A percentile compares a stretch with the other conserved stretches of the same genome.
These are phyloP conservation scores for Pythium oligandrum DNA, from an alignment of 352 stramenopile genomes.

Conservation along the genomic window DNA sequence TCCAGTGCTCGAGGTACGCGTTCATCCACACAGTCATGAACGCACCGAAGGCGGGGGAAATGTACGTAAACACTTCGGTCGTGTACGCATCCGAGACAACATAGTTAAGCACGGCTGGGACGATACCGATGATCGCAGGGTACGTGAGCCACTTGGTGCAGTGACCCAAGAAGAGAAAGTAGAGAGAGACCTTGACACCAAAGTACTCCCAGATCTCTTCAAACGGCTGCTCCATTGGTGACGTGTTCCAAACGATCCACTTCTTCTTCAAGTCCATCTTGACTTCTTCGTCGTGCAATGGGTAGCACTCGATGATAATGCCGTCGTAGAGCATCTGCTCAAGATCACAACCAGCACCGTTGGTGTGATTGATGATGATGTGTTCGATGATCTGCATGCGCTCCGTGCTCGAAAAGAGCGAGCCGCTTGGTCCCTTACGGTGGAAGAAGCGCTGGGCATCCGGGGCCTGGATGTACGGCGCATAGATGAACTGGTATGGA, in stretches of 20 bases:
- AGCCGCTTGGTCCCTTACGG: slow-evolving; percentile 50
- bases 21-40: slow-evolving; percentile 91
- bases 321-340: slow-evolving; percentile 72
- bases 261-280: slow-evolving; percentile 51
- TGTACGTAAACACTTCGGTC: slow-evolving; percentile 66
- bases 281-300: slow-evolving; percentile 66
- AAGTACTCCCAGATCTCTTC: slow-evolving; percentile 83
- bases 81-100: slow-evolving; percentile 32
- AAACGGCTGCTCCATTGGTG: slow-evolving; percentile 76
- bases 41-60: slow-evolving; percentile 69
- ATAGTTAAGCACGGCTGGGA: slow-evolving; percentile 83
- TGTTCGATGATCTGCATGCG: slow-evolving; percentile 79
- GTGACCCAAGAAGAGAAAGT: slow-evolving; percentile 97
- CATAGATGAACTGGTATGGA: slow-evolving; percentile 84
- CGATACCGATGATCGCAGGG: slow-evolving; percentile 85
- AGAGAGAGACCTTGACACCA: slow-evolving; percentile 93
- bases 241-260: slow-evolving; percentile 70
- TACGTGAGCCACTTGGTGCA: slow-evolving; percentile 95
- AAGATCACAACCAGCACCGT: slow-evolving; percentile 62
- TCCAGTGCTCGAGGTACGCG: slow-evolving; percentile 89
- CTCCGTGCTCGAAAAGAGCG: slow-evolving; percentile 73
- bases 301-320: slow-evolving; percentile 74
- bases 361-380: slow-evolving; percentile 73
- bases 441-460: slow-evolving; percentile 68
- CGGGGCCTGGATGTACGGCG: slow-evolving; percentile 65